Evolutionary conservation across 768 basidiomycete genomes (phyloP).

Genomic region (Cyclocybe aegerita): DNA sequence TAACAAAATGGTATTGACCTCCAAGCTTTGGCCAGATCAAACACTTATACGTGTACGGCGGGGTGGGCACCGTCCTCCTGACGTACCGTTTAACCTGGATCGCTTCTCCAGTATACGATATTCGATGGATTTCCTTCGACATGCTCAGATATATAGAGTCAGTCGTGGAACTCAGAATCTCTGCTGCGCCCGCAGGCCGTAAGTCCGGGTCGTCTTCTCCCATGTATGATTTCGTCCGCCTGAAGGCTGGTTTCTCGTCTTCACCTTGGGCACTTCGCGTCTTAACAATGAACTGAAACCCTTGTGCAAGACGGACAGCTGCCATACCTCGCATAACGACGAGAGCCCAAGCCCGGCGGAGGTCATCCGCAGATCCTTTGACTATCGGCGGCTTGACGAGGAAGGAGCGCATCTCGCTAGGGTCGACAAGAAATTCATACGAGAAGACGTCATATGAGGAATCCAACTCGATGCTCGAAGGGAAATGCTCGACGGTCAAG

Average conservation of each 20-base stretch:
- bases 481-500: constrained; percentile 87
- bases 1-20: constrained; percentile 26
- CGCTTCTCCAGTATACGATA: constrained; percentile 88
- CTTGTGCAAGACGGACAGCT: constrained; percentile 86
- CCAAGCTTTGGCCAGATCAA: constrained; percentile 93
- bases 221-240: constrained; percentile 58
- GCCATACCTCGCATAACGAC: constrained; percentile 92
- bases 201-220: constrained; percentile 52
- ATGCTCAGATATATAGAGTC: constrained; percentile 90
- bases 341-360: constrained; percentile 70
- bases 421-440: constrained; percentile 87
- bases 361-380: constrained; percentile 50
- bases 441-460: constrained; percentile 78
- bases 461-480: constrained; percentile 71
- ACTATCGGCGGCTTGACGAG: constrained; percentile 66
- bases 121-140: constrained; percentile 92
- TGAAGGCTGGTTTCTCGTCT: constrained; percentile 31
- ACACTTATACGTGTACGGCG: constrained; percentile 77
- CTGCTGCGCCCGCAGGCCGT: constrained; percentile 63
- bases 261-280: constrained; percentile 31
- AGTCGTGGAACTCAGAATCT: constrained; percentile 55
- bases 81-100: constrained; percentile 89
- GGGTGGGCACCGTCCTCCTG: constrained; percentile 63
- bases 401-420: constrained; percentile 83
- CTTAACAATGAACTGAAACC: constrained; percentile 88